phyloP scores from a whole-genome alignment of 352 stramenopile genomes.

The Globisporangium acanthophoron region DNA sequence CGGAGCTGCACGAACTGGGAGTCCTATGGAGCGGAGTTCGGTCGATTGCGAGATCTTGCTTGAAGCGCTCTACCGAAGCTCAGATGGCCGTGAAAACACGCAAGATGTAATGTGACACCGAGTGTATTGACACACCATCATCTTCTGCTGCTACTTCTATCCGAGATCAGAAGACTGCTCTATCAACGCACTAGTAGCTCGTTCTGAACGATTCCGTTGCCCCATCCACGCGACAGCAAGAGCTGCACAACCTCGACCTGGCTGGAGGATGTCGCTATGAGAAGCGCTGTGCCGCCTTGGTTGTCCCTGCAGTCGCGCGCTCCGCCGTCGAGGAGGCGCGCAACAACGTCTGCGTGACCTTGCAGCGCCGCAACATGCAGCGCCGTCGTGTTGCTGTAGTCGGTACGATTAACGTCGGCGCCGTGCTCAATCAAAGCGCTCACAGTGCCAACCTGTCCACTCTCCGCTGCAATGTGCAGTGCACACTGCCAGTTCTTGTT shows the following conservation, averaged over 20 bases:
- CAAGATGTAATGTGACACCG: no score
- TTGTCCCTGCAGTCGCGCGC: neutral
- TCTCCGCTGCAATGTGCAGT: neutral
- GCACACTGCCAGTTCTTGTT: neutral
- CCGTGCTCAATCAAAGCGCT: neutral
- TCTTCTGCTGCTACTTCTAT: no score
- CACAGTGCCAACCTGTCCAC: neutral
- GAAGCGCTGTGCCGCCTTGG: neutral
- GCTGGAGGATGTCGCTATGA: neutral
- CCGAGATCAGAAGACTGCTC: neutral
- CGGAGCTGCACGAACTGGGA: no score
- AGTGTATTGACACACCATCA: no score
- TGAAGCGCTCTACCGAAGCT: no score
- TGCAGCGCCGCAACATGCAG: neutral
- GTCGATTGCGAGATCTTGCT: no score
- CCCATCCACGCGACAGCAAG: neutral
- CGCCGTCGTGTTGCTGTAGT: neutral
- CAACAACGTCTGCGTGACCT: neutral
- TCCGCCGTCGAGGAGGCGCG: neutral
- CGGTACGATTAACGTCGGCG: neutral
- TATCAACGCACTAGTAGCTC: neutral
- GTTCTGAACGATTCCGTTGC: neutral
- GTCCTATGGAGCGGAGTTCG: no score
- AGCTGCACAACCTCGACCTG: neutral
- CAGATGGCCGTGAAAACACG: no score